Conservation (phyloP, 345 rosid species). For the Physaria fendleri region DNA sequence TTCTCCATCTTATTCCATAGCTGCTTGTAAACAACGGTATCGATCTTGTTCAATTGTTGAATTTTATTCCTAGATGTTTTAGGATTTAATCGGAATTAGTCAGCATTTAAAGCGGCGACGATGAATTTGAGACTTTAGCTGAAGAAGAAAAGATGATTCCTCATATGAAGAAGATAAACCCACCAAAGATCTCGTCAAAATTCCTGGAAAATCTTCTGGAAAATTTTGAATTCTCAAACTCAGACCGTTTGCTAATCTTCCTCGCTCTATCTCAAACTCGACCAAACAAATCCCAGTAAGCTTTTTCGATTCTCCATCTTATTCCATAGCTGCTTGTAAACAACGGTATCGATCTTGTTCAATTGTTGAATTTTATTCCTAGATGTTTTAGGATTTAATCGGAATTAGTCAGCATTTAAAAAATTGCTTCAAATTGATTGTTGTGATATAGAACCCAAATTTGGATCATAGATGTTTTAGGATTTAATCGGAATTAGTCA, state of each 20-base stretch:
- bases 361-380: background rate
- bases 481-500: background rate
- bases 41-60: background rate
- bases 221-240: no score
- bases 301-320: background rate
- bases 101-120: no score
- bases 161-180: no score
- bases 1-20: background rate
- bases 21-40: background rate
- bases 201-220: no score
- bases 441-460: constrained; percentile 4
- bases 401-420: background rate
- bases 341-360: background rate
- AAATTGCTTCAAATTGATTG: background rate
- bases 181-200: no score
- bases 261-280: background rate
- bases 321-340: background rate
- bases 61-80: background rate
- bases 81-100: background rate
- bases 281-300: background rate
- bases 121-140: no score
- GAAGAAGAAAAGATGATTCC: no score
- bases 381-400: background rate
- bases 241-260: background rate
- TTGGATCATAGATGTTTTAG: background rate